phyloP scores from a whole-genome alignment of 805 yeast species.

The Kodamaea nitidulidarum region DNA sequence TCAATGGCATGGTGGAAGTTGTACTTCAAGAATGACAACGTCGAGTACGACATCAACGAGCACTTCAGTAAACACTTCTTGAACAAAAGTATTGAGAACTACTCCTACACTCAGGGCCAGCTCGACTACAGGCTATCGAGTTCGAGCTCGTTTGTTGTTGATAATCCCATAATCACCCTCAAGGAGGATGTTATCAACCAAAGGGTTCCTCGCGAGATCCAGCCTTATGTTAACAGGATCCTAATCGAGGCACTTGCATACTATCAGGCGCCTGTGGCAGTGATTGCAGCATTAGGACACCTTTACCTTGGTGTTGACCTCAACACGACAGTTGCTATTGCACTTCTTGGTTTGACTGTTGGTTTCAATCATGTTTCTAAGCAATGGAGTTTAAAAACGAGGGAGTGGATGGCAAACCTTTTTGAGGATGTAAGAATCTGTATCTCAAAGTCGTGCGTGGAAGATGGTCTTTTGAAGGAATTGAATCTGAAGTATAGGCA shows the following conservation, averaged over 20 bases:
- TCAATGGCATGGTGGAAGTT: slow-evolving; percentile 40
- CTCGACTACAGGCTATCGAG: slow-evolving; percentile 23
- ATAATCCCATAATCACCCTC: slow-evolving; percentile 7
- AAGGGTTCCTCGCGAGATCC: slow-evolving; percentile 30
- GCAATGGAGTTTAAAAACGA: slow-evolving; percentile 29
- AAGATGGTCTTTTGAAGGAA: slow-evolving; percentile 35
- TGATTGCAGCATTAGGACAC: slow-evolving; percentile 28
- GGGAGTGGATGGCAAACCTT: slow-evolving; percentile 25
- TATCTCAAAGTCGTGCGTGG: slow-evolving; percentile 33
- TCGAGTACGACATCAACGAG: slow-evolving; percentile 41
- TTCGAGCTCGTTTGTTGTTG: slow-evolving; percentile 2
- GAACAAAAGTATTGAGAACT: slow-evolving; percentile 36
- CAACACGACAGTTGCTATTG: slow-evolving; percentile 32
- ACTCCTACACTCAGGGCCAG: slow-evolving; percentile 36
- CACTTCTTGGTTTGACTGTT: slow-evolving; percentile 34
- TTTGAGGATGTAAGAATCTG: slow-evolving; percentile 36
- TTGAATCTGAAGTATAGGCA: slow-evolving; percentile 23
- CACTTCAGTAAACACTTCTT: slow-evolving; percentile 32
- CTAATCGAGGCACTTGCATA: slow-evolving; percentile 27
- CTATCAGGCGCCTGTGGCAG: slow-evolving; percentile 37
- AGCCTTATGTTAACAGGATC: slow-evolving; percentile 31
- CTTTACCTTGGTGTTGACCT: slow-evolving; percentile 30
- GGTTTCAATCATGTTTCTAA: slow-evolving; percentile 41
- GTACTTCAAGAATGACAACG: slow-evolving; percentile 40
- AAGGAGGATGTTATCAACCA: slow-evolving; percentile 23